Evolutionary conservation across 2,329 filamentous ascomycete genomes (phyloP), one percentile per base, ranked within the genome.

Genomic region (Trichoderma pleuroti): DNA sequence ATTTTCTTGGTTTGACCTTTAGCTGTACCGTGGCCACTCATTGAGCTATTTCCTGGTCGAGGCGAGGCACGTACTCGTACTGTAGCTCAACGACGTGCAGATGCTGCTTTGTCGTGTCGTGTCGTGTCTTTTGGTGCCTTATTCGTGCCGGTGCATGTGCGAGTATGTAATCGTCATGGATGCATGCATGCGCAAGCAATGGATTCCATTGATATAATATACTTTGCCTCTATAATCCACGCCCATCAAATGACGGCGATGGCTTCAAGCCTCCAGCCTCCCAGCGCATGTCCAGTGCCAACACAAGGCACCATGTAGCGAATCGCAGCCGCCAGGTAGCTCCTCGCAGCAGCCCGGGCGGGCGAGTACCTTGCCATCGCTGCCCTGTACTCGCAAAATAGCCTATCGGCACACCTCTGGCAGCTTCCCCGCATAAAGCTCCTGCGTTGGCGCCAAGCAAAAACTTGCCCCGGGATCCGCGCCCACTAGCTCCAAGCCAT

Each of bases 361-460:
- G 8, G 18, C 21, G 7, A 21, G 26, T 57, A 42, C 63, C 21
- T 57, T 34, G 52, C 49, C 21, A 26, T 42, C 54, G 32, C 18
- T 10, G 24, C 32, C n/a, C 57, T 21, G 57, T 61, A 61, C 28
- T 16, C 28, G 62, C 42, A 16, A 26, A 65, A 52, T 32, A 26
- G 63, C 63, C 57, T 54, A 69, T 62, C 59, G 62, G 28, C 46
- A 60, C 60, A 46, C 59, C 54, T 49, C n/a, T 57, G 32, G 60
- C 42, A 71, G 70, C 70, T 71, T 71, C 70, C 70, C 70, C 70
- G 70, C 70, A 71, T 69, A 56, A 68, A 60, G 59, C 65, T 68
- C 70, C 70, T 68, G 70, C 65, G 65, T 69, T 68, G 65, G 70
- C 65, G 70, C 70, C 70, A 68, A 68, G 66, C 65, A 63, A 52